Base-by-base conservation (phyloP, 345 rosid genomes). In the Dovyalis caffra region DNA sequence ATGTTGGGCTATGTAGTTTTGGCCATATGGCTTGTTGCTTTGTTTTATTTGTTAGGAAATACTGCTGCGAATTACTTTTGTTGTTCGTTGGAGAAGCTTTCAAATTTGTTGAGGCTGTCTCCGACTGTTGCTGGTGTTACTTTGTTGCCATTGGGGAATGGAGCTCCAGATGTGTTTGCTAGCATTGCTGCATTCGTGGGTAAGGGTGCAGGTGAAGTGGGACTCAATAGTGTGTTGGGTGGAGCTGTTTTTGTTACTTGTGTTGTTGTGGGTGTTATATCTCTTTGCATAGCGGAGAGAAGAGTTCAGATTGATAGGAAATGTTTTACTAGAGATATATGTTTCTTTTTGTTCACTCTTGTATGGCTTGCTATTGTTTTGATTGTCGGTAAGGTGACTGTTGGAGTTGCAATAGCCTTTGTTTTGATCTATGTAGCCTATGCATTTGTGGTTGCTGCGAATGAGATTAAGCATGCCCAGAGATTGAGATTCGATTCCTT, bases 11-110 rank as follows among this genome's bases (percentile, higher is more conserved):
- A 86, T 75, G 29, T 74, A 5, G 84, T 87, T 31, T 82, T 92
- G 78, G 86, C 81, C 21, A 34, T 89, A 66, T 94, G 97, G 98
- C 89, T 94, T 37, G 87, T 71, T 73, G 89, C 94, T 8, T 82
- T 94, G 87, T 94, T 94, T 77, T 92, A 92, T 82, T 76, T 94
- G 32, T 74, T 92, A 85, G 98, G 98, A 28, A 94, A 92, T 67
- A 94, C 98, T n/a, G 95, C 97, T 0, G 95, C 97, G 0, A 97
- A 94, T 91, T 92, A 90, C 85, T 92, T 94, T 75, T 94, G 97
- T 53, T 86, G 97, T 71, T 90, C 93, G 0, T 84, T 94, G 69
- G 97, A 92, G 92, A 94, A 90, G 87, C 84, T 94, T 16, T 94
- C 98, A 0, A 68, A 82, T 83, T 86, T 94, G 72, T 74, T 94